Base-by-base conservation (phyloP, 306 rosid genomes). In the Castanea crenata region DNA sequence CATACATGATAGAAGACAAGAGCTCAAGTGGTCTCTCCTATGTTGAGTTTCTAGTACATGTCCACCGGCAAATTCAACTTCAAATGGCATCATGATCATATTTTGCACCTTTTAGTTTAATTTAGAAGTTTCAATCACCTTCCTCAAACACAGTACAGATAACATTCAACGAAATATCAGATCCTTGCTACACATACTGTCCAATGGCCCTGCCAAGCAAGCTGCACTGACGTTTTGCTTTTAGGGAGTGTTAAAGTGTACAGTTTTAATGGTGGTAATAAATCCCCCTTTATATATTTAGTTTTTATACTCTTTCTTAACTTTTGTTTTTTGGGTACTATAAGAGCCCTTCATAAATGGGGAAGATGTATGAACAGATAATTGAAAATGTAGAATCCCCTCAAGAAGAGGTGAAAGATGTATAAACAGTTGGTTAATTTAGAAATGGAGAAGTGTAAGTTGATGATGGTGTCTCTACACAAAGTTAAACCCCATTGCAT, bases 51-150 rank as follows among this genome's bases (percentile, higher is more conserved):
- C 90, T 94, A 59, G 89, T 94, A 76, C 98, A 94, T 56, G 90
- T 92, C 57, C 98, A 94, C 77, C 88, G 97, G 78, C 97, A 94
- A 87, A 94, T 94, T 83, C 98, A 92, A 83, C 85, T 87, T 69
- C 90, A 94, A 85, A 94, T 94, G 98, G 56, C 97, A 2, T 76
- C 93, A 1, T 88, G 79, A 86, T 5, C 59, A 0, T 55, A 55
- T 1, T n/a, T 19, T 16, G 59, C 59, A 16, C n/a, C 59, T 19
- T 55, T 16, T 21, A 16, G 59, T 55, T 55, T 49, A 13, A 13
- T 12, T 49, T 3, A 49, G 15, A 49, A 49, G 54, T 49, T 49
- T 49, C 54, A 10, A 3, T 49, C 59, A 55, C 59, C 59, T 6
- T 55, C 59, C 59, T 55, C 59, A 6, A 19, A n/a, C 21, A 6